Base-by-base conservation (phyloP, 2,329 filamentous ascomycete species). In the Sporothrix euskadiensis region DNA sequence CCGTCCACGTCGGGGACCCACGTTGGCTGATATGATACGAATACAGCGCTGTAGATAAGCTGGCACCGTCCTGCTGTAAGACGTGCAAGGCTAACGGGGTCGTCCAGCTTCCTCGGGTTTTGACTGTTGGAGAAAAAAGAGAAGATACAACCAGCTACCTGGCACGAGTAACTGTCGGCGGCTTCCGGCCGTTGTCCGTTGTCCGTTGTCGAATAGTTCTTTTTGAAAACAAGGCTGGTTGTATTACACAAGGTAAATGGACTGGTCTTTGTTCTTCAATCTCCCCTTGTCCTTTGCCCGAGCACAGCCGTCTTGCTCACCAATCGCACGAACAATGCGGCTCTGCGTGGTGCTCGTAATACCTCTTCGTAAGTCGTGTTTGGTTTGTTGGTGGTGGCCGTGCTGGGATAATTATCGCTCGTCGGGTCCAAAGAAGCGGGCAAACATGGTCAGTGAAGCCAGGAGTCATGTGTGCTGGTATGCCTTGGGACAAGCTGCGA, bases 331-430 rank as follows among this genome's bases (percentile, higher is more conserved):
- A 19, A n/a, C 16, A 32, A n/a, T 39, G 57, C 32, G 26, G 56
- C 41, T 68, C 41, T 49, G 9, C 10, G 35, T 16, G 14, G 44
- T 49, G 19, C 44, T 49, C 44, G 44, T 16, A 16, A 16, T 49
- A 6, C 44, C 12, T 44, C 44, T 16, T 65, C 6, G 35, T 32
- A 22, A n/a, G 3, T 10, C 41, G 7, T 22, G 19, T 1, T 26
- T 26, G 26, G 26, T 26, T 3, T 52, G 30, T 19, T 14, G 12
- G 30, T 2, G 30, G 66, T 35, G 47, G 26, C 10, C 30, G 66
- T 14, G 39, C 63, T 39, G 56, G 69, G 52, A 56, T 63, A 63
- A 59, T 63, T 6, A 35, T 52, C 52, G 66, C 66, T 57, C 49
- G 41, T 70, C 68, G 68, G 66, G 3, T 69, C 26, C 14, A 49